Evolutionary conservation across 306 rosid species (phyloP).

Genomic region (Rosa lucieae): DNA sequence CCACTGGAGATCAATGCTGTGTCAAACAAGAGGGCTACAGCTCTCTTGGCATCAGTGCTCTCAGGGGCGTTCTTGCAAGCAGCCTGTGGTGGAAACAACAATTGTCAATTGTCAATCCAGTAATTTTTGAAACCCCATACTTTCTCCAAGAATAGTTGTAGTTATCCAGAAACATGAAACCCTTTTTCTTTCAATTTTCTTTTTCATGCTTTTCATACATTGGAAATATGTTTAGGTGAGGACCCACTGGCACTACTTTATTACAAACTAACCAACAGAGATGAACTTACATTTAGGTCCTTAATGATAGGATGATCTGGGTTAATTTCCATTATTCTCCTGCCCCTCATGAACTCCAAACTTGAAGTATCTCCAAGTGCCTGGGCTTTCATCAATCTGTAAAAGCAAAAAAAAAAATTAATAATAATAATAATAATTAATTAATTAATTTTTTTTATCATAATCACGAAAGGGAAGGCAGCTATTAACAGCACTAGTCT

Average conservation of each 20-base stretch:
- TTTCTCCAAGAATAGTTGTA: neutral
- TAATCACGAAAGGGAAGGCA: neutral
- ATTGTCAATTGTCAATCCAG: constrained; percentile 18
- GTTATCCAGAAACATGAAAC: neutral
- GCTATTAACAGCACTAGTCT: neutral
- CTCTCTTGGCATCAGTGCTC: constrained; percentile 79
- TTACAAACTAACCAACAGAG: neutral
- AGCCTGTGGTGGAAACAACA: constrained; percentile 49
- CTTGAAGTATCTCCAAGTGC: constrained; percentile 94
- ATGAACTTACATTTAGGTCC: constrained; percentile 72
- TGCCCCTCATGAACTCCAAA: constrained; percentile 98
- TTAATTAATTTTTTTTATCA: neutral
- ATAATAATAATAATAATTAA: neutral
- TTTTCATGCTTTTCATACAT: neutral
- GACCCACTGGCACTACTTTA: neutral
- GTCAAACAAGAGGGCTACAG: constrained; percentile 83
- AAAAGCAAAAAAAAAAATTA: neutral
- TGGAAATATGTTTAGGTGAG: no score
- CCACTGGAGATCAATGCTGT: constrained; percentile 98
- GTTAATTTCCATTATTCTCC: constrained; percentile 95
- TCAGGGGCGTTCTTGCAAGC: constrained; percentile 94
- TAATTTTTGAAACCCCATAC: neutral
- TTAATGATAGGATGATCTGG: constrained; percentile 89
- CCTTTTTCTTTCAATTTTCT: neutral
- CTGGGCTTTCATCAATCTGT: constrained; percentile 98